These are phyloP conservation scores for Andrographis paniculata DNA, from an alignment of 305 asterid genomes.

Conservation along the genomic window DNA sequence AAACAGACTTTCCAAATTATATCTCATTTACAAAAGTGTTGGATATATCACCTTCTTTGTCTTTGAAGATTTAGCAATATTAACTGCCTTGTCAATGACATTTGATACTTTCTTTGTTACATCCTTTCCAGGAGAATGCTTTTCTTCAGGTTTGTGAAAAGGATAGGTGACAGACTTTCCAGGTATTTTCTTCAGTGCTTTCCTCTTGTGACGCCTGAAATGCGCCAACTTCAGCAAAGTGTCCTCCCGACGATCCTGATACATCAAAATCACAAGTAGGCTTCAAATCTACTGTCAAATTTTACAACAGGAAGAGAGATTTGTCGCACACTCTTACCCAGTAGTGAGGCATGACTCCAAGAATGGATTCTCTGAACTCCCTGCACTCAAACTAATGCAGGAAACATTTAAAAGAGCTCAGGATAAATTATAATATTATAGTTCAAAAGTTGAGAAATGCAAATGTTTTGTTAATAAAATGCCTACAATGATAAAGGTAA, in stretches of 20 bases:
- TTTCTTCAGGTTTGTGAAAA: slow-evolving; percentile 89
- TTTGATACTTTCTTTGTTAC: slow-evolving; percentile 71
- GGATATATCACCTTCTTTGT: slow-evolving; percentile 57
- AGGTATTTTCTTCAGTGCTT: slow-evolving; percentile 61
- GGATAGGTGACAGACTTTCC: slow-evolving; percentile 61
- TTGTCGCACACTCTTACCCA: slow-evolving; percentile 52
- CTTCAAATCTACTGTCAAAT: slow-evolving; percentile 10
- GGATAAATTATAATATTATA: slow-evolving; percentile 5
- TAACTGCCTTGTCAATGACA: slow-evolving; percentile 84
- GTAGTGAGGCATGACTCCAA: slow-evolving; percentile 91
- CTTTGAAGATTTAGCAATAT: slow-evolving; percentile 81
- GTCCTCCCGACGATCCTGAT: slow-evolving; percentile 94
- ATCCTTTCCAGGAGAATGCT: slow-evolving; percentile 86
- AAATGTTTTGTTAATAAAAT: too few relatives aligned
- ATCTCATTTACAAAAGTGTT: slow-evolving; percentile 1
- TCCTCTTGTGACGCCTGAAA: slow-evolving; percentile 92
- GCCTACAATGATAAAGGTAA: too few relatives aligned
- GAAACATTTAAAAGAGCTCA: slow-evolving; percentile 27
- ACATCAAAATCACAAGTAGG: slow-evolving; percentile 18
- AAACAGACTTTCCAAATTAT: neutral
- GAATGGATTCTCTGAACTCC: slow-evolving; percentile 92
- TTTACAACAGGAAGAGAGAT: slow-evolving; percentile 6
- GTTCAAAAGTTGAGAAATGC: slow-evolving; percentile 1
- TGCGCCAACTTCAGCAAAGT: slow-evolving; percentile 70
- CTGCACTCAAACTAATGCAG: slow-evolving; percentile 84